Evolutionary conservation across 768 basidiomycete species (phyloP), one percentile per base, ranked within the genome.

Genomic region (Leccinum uliginosum): DNA sequence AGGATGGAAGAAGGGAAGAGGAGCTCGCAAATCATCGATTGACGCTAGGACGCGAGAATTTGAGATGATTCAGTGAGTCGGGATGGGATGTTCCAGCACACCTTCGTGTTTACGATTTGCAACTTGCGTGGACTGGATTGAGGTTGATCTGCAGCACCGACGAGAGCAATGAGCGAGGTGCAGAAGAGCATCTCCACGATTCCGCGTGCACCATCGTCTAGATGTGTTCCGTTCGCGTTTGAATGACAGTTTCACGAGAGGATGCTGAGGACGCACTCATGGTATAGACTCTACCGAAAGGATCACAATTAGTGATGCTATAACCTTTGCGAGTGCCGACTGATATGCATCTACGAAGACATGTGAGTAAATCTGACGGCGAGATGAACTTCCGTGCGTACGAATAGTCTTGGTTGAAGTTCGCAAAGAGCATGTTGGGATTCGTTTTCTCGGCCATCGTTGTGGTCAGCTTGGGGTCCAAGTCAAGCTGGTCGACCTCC

Each of bases 141-240:
- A 1, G 93, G 91, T 48, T 93, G 89, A 75, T 97, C 94, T 14
- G 93, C 93, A 3, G 93, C 93, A 8, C 97, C 97, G 21, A 98
- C 97, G 30, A 99, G 81, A 1, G 97, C 97, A 48, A 99, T 93
- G 59, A 99, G 83, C 21, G 94, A 97, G 6, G 97, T 99, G 75
- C 95, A 98, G 77, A 99, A 99, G 57, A 99, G 80, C 97, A 99
- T 99, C 74, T 99, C 97, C 15, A 98, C 96, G 60, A 97, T 97
- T 23, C 94, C 93, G 17, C 91, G 83, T 2, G 96, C 92, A 8
- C 96, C 95, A 57, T 98, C 94, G 65, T 89, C 96, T 93, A 59
- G 26, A 55, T 24, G 29, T 26, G 35, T 6, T 12, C 14, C 24
- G 29, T 52, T 54, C n/a, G 34, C 2, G 2, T 24, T 45, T 24